Conservation (phyloP, 192 early-diverging fungal species). For the Coemansia sp. region DNA sequence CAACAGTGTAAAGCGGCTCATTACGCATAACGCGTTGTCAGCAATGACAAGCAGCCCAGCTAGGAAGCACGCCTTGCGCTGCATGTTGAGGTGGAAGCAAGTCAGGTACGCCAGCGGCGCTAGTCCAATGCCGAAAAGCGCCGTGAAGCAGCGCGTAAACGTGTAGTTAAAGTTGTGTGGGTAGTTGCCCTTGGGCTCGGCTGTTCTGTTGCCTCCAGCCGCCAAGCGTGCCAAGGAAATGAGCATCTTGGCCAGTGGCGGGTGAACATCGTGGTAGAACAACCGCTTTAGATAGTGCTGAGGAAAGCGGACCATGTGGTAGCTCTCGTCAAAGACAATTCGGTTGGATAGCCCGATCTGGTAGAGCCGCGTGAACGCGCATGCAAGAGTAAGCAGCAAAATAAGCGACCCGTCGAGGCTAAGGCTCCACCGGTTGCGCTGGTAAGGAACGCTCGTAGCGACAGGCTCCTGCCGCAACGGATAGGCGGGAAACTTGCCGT, state of each 20-base stretch:
- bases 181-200: slow-evolving; percentile 65
- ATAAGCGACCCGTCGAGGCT: slow-evolving; percentile 53
- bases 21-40: slow-evolving; percentile 66
- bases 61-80: slow-evolving; percentile 49
- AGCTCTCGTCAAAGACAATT: slow-evolving; percentile 73
- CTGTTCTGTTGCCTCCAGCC: slow-evolving; percentile 64
- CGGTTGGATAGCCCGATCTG: slow-evolving; percentile 26
- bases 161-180: slow-evolving; percentile 65
- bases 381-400: slow-evolving; percentile 25
- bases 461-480: neutral
- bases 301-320: slow-evolving; percentile 69
- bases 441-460: slow-evolving; percentile 16
- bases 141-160: slow-evolving; percentile 68
- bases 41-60: slow-evolving; percentile 61
- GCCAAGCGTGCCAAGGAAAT: slow-evolving; percentile 60
- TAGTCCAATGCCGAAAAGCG: slow-evolving; percentile 65
- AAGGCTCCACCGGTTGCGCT: slow-evolving; percentile 47
- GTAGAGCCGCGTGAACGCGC: slow-evolving; percentile 36
- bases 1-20: slow-evolving; percentile 70
- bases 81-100: slow-evolving; percentile 61
- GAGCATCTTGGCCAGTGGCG: slow-evolving; percentile 83
- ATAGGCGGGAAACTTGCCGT: slow-evolving; percentile 27
- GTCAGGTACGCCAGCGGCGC: slow-evolving; percentile 71
- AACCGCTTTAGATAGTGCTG: slow-evolving; percentile 86
- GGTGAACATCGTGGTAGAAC: slow-evolving; percentile 98